Base-by-base conservation (phyloP, 805 yeast species). In the Dipodascus geniculatus region DNA sequence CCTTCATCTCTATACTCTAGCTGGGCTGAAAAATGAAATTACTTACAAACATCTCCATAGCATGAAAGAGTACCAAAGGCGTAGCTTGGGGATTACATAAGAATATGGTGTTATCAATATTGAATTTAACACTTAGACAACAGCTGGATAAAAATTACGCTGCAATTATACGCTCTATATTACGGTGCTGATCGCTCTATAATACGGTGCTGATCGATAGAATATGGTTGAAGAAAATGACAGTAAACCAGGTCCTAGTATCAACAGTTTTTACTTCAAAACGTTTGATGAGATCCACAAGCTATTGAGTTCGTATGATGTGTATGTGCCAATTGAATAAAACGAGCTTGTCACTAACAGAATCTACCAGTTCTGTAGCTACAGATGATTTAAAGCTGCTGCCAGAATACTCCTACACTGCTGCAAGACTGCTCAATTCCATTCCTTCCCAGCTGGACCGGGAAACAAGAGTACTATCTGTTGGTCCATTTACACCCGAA, bases 401-500 rank as follows among this genome's bases (percentile, higher is more conserved):
- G 8, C 58, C 57, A 19, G 53, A 44, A 17, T 55, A 60, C 23
- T 63, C 69, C 20, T 66, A 61, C 54, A 67, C 71, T 3, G 70
- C 70, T 17, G 49, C 57, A 23, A 63, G 68, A 53, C 58, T 68
- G 38, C 59, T 57, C 53, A 59, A 59, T 49, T 52, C 63, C 31
- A 54, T 64, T 0, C 68, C 70, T 2, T 42, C 55, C 24, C 55
- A 57, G n/a, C 49, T 66, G 20, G 62, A 68, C 54, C 53, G 57
- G 22, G 67, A 66, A 53, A 60, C 67, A 33, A 57, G 69, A 22
- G 61, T 62, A 16, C 48, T 58, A 44, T 54, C 68, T n/a, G 53
- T 68, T 2, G 72, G 72, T 20, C 65, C 63, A 4, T 58, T 65
- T n/a, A 68, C 71, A 1, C 44, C 49, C 6, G 61, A 55, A 38